phyloP scores from a whole-genome alignment of 2,329 filamentous ascomycete genomes.

The Verticillium albo-atrum region DNA sequence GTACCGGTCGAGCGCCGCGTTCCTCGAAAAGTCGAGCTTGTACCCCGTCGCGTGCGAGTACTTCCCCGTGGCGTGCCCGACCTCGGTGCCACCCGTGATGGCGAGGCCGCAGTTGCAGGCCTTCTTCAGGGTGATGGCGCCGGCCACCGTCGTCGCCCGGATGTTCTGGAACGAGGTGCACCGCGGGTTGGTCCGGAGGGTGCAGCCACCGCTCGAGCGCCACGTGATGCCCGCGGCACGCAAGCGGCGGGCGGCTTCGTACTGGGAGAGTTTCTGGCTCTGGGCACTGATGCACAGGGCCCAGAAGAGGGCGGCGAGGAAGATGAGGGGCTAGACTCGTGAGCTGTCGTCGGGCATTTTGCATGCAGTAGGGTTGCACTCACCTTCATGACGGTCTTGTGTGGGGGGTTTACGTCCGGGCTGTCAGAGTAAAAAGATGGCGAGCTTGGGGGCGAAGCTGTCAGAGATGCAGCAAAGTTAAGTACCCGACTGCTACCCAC shows the following conservation, averaged over 20 bases:
- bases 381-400: neutral
- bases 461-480: neutral
- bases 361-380: no score
- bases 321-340: neutral
- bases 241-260: slow-evolving; percentile 12
- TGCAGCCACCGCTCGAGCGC: slow-evolving; percentile 17
- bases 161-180: slow-evolving; percentile 20
- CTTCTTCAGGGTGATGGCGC: slow-evolving; percentile 18
- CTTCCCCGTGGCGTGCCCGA: slow-evolving; percentile 14
- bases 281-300: slow-evolving; percentile 1
- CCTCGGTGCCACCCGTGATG: slow-evolving; percentile 19
- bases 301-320: slow-evolving; percentile 4
- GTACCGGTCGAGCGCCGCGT: slow-evolving; percentile 12
- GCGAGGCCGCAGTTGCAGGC: slow-evolving; percentile 15
- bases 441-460: neutral
- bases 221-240: slow-evolving; percentile 15
- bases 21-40: slow-evolving; percentile 18
- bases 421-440: neutral
- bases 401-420: no score
- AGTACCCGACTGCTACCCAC: neutral
- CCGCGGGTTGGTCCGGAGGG: slow-evolving; percentile 8
- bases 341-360: no score
- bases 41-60: slow-evolving; percentile 17
- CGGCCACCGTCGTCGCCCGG: slow-evolving; percentile 15
- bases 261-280: slow-evolving; percentile 10